A percentile compares a stretch with the other conserved stretches of the same genome.
Evolutionary conservation across 2,329 filamentous ascomycete species (phyloP).

Genomic region (Stagonosporopsis vannaccii): DNA sequence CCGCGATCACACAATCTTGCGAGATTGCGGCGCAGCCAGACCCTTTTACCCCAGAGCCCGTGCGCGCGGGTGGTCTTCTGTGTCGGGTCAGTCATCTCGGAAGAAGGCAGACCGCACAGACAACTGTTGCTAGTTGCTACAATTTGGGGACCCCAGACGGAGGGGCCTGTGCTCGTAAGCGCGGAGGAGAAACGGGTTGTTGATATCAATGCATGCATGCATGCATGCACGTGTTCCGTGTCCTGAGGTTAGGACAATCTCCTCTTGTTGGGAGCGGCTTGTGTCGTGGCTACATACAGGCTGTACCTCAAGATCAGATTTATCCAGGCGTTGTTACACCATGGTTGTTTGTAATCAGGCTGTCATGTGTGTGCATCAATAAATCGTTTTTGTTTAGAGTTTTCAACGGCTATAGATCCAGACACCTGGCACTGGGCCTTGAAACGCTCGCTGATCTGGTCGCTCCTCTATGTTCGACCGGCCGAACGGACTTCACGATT

Average conservation of each 20-base stretch:
- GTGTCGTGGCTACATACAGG: not conserved
- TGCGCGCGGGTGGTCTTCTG: constrained; percentile 8
- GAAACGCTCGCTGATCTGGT: constrained; percentile 6
- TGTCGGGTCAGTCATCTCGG: constrained; percentile 11
- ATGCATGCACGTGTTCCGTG: not conserved
- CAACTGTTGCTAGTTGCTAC: not conserved
- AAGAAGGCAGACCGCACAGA: not conserved
- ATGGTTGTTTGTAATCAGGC: not conserved
- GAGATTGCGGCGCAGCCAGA: constrained; percentile 15
- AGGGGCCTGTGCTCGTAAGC: constrained; percentile 6
- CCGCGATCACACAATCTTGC: constrained; percentile 5
- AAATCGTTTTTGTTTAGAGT: not conserved
- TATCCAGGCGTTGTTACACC: not conserved
- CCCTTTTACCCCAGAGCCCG: constrained; percentile 12
- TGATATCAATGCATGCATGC: not conserved
- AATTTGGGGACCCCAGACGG: not conserved
- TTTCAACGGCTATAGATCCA: constrained; percentile 6
- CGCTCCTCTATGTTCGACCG: not conserved
- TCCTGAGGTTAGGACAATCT: not conserved
- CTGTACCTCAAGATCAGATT: not conserved
- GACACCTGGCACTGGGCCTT: constrained; percentile 3
- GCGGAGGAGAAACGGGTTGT: constrained; percentile 1
- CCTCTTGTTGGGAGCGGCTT: not conserved
- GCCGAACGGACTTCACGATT: constrained; percentile 5
- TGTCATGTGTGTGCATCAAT: not conserved